Base-by-base conservation (phyloP, 108 stramenopile genomes). In the Fragilaria crotonensis region DNA sequence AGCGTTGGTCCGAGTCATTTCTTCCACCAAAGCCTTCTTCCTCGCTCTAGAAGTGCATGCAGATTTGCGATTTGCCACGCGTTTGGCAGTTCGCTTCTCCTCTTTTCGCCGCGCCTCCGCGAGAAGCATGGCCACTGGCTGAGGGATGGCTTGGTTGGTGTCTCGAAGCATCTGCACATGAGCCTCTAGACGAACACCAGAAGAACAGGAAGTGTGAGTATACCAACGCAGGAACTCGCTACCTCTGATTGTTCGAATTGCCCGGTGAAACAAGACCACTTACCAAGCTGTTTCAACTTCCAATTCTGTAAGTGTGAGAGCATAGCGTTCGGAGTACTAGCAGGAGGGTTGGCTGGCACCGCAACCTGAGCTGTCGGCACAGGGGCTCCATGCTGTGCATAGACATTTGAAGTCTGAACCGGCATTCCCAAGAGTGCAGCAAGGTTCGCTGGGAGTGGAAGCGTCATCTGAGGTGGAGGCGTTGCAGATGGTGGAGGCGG, bases 11-110 rank as follows among this genome's bases (percentile, higher is more conserved):
- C 62, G 59, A 19, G 87, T 78, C 84, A 95, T 92, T 59, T 88
- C 89, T 67, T 91, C 86, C 17, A 93, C 84, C 25, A 84, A 64
- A 20, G 86, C 85, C 75, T 93, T 95, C 63, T 95, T 95, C 9
- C 95, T 76, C 5, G 85, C 90, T 33, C 95, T 75, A 33, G 91
- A 92, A 3, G 92, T 86, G 63, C 72, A 77, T 4, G 95, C 95
- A n/a, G 90, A 90, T 55, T 78, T 92, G 49, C 95, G 67, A 46
- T 95, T 95, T 20, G 95, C 91, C 0, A 86, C 67, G 18, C 91
- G 76, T 64, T 95, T 95, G 45, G 81, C 86, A 36, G 62, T 69
- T 32, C 75, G 76, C 72, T 87, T 89, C 64, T 88, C 80, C 54
- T 92, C 86, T 48, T 75, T 81, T 4, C 82, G 72, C 29, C 77